These are phyloP conservation scores for Curvularia verruculosa DNA, from an alignment of 2,329 filamentous ascomycete species.

Conservation along the genomic window DNA sequence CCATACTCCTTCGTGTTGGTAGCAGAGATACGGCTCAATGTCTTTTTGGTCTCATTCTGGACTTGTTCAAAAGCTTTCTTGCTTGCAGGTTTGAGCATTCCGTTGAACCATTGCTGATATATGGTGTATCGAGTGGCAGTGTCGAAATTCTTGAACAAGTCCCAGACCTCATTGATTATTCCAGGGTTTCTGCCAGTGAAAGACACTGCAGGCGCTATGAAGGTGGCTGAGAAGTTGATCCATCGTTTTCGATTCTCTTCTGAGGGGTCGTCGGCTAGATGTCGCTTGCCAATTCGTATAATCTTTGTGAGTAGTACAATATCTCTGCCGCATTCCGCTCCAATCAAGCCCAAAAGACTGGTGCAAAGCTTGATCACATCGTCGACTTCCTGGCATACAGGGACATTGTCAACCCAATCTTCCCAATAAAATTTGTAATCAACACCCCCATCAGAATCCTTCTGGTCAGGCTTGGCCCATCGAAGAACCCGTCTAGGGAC, in stretches of 20 bases:
- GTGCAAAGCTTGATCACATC: conserved; percentile 88
- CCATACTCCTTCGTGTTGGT: conserved; percentile 88
- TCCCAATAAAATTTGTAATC: conserved; percentile 96
- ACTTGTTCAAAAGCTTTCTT: conserved; percentile 78
- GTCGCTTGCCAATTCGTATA: conserved; percentile 81
- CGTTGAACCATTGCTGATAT: conserved; percentile 85
- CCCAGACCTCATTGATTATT: conserved; percentile 84
- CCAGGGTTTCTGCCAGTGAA: conserved; percentile 84
- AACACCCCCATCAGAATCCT: conserved; percentile 73
- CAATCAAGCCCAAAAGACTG: conserved; percentile 82
- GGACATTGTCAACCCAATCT: conserved; percentile 93
- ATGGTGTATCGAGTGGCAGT: conserved; percentile 80
- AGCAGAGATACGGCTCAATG: conserved; percentile 86
- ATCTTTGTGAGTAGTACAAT: conserved; percentile 78
- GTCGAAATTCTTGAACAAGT: conserved; percentile 79
- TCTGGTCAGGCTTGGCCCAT: conserved; percentile 83
- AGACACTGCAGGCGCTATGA: conserved; percentile 87
- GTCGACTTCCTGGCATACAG: conserved; percentile 86
- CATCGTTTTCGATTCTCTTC: conserved; percentile 75
- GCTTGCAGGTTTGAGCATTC: conserved; percentile 65
- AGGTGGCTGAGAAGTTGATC: conserved; percentile 80
- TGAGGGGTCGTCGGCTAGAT: conserved; percentile 72
- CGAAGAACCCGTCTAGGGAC: conserved; percentile 71
- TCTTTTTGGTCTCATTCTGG: conserved; percentile 78
- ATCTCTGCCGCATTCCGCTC: conserved; percentile 88